Conservation (phyloP, 2,329 filamentous ascomycete genomes). For the Cryoendolithus antarcticus region DNA sequence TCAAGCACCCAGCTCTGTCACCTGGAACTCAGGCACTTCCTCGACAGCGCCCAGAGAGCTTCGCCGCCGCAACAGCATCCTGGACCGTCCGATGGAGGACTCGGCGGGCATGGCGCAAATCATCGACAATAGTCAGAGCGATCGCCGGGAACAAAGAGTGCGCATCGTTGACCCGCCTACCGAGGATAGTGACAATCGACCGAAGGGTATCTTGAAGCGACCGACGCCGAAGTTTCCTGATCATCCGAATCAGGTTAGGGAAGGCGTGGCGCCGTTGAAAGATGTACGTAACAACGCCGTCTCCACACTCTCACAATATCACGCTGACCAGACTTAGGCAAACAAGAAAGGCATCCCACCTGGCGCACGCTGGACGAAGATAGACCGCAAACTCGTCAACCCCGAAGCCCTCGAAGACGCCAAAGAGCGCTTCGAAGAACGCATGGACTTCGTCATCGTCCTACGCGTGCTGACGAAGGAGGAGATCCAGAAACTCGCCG, state of each 20-base stretch:
- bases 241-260: constrained; percentile 67
- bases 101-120: constrained; percentile 17
- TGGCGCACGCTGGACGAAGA: constrained; percentile 85
- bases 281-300: constrained; percentile 33
- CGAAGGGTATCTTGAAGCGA: constrained; percentile 75
- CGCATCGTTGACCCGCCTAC: constrained; percentile 58
- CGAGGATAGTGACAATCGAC: constrained; percentile 50
- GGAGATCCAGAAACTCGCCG: constrained; percentile 78
- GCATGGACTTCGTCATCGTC: constrained; percentile 89
- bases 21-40: background rate
- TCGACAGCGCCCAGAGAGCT: constrained; percentile 11
- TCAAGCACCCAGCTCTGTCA: constrained; percentile 2
- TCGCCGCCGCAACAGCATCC: constrained; percentile 18
- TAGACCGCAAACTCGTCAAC: constrained; percentile 77
- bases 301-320: too few species aligned
- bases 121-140: constrained; percentile 22
- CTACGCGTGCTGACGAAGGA: constrained; percentile 75
- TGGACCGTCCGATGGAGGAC: constrained; percentile 18
- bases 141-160: constrained; percentile 28
- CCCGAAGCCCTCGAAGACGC: constrained; percentile 73
- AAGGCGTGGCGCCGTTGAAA: constrained; percentile 89
- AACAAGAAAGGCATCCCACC: constrained; percentile 33
- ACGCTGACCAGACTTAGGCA: constrained; percentile 12
- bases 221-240: constrained; percentile 79
- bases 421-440: constrained; percentile 80